phyloP scores from a whole-genome alignment of 257 asterid genomes.

The Solanum megistacrolobum region DNA sequence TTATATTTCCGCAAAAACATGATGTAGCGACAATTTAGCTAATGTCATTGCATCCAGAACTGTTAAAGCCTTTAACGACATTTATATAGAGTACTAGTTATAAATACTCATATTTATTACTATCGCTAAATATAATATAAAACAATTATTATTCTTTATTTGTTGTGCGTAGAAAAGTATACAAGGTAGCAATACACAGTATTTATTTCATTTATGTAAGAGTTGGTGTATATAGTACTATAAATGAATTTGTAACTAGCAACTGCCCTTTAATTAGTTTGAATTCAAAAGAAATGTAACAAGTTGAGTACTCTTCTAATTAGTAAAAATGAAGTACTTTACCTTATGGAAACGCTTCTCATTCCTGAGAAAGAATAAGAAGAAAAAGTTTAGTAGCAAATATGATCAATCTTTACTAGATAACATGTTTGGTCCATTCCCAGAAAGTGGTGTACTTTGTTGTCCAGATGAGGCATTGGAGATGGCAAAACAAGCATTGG shows the following conservation, averaged over 20 bases:
- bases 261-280: not conserved
- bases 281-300: not conserved
- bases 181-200: not conserved
- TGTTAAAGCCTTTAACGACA: no score
- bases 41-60: no score
- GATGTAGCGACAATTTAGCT: no score
- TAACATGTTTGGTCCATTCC: not conserved
- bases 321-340: not conserved
- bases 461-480: not conserved
- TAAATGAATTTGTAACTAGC: not conserved
- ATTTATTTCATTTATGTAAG: not conserved
- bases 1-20: no score
- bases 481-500: slow-evolving; percentile 1
- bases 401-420: not conserved
- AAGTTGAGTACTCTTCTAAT: not conserved
- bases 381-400: not conserved
- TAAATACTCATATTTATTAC: no score
- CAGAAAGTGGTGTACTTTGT: not conserved
- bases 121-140: no score
- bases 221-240: not conserved
- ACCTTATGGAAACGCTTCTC: not conserved
- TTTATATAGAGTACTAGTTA: no score
- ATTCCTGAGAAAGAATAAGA: not conserved
- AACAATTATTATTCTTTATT: no score
- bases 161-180: not conserved